phyloP scores from a whole-genome alignment of 805 yeast species.

The Suhomyces kilbournensis region DNA sequence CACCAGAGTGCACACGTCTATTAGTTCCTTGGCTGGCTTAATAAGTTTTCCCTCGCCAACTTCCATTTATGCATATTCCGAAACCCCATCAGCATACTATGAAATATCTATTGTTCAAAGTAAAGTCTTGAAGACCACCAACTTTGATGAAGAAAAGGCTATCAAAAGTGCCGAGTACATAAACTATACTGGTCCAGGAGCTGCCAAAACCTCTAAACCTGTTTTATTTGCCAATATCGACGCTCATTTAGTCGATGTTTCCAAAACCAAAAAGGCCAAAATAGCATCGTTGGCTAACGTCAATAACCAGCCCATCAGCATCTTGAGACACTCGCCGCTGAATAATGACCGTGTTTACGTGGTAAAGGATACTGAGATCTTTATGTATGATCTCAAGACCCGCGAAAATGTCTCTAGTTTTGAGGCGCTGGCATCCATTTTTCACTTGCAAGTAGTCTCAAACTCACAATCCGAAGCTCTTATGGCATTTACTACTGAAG shows the following conservation, averaged over 20 bases:
- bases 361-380: conserved; percentile 16
- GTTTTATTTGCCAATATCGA: conserved; percentile 15
- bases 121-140: conserved; percentile 16
- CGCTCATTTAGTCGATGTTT: conserved; percentile 27
- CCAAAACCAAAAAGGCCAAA: conserved; percentile 14
- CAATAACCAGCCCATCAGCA: conserved; percentile 28
- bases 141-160: conserved; percentile 18
- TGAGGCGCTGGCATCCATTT: conserved; percentile 28
- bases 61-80: conserved; percentile 24
- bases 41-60: conserved; percentile 4
- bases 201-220: conserved; percentile 11
- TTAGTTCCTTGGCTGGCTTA: conserved; percentile 16
- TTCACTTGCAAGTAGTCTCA: conserved; percentile 22
- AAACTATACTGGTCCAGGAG: conserved; percentile 9
- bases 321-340: conserved; percentile 30
- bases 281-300: conserved; percentile 11
- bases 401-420: conserved; percentile 27
- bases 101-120: conserved; percentile 28
- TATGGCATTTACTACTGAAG: conserved; percentile 28
- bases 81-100: conserved; percentile 11
- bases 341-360: conserved; percentile 29
- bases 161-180: conserved; percentile 19
- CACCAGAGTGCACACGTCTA: conserved; percentile 29
- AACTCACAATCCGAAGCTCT: conserved; percentile 17
- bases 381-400: conserved; percentile 28